Evolutionary conservation across 2,329 filamentous ascomycete species (phyloP).

Genomic region (Drechslera avenae): DNA sequence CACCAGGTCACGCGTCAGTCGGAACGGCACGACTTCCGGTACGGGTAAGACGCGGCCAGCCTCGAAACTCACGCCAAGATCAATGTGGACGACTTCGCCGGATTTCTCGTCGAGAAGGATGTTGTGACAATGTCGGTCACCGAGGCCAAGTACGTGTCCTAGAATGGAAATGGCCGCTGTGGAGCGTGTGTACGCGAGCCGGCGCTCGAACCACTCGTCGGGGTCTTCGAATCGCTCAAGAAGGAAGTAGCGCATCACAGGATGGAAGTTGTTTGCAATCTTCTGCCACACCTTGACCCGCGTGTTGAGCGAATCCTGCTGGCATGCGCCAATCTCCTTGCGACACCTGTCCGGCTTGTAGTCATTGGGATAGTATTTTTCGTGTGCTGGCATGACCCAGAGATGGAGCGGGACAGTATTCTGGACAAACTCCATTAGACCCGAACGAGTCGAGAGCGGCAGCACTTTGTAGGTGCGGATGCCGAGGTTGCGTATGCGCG

Average conservation of each 20-base stretch:
- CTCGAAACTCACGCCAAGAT: slow-evolving; percentile 96
- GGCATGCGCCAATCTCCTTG: slow-evolving; percentile 76
- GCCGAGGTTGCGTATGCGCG: slow-evolving; percentile 83
- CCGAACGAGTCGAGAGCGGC: slow-evolving; percentile 80
- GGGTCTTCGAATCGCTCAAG: slow-evolving; percentile 93
- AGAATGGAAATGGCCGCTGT: slow-evolving; percentile 96
- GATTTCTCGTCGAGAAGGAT: slow-evolving; percentile 89
- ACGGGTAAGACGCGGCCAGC: slow-evolving; percentile 93
- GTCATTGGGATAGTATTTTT: slow-evolving; percentile 83
- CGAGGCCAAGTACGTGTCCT: slow-evolving; percentile 88
- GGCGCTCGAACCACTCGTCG: slow-evolving; percentile 91
- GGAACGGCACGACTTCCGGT: slow-evolving; percentile 94
- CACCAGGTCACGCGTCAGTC: slow-evolving; percentile 89
- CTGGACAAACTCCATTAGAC: slow-evolving; percentile 95
- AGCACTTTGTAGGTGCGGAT: slow-evolving; percentile 98
- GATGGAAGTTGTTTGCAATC: slow-evolving; percentile 81
- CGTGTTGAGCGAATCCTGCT: slow-evolving; percentile 70
- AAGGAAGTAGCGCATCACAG: slow-evolving; percentile 96
- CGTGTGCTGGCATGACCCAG: slow-evolving; percentile 88
- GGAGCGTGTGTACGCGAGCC: slow-evolving; percentile 88
- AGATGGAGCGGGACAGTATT: slow-evolving; percentile 92
- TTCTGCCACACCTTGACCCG: slow-evolving; percentile 77
- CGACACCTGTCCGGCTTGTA: slow-evolving; percentile 76
- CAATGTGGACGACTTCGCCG: slow-evolving; percentile 95
- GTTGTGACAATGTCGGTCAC: slow-evolving; percentile 95